Percentiles rank a stretch among this genome's conserved stretches.
phyloP scores from a whole-genome alignment of 305 asterid genomes.

The Monarda citriodora region DNA sequence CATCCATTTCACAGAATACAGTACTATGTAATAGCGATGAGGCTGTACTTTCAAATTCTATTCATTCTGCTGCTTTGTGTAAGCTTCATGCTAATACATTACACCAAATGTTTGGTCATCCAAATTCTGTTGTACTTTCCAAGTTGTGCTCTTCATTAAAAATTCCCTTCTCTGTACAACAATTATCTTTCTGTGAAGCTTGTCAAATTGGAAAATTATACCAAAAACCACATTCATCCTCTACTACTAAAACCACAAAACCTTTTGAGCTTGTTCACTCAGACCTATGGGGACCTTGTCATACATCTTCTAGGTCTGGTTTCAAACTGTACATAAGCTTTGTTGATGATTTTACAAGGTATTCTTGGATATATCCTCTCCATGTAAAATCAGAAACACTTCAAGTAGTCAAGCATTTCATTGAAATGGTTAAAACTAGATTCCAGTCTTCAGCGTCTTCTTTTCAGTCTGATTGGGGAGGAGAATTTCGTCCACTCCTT shows the following conservation, averaged over 20 bases:
- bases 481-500: too few species aligned
- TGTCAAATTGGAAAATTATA: background rate
- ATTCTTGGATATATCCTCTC: too few species aligned
- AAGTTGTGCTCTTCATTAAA: background rate
- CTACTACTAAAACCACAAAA: background rate
- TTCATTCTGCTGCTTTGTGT: too few species aligned
- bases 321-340: too few species aligned
- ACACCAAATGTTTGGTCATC: background rate
- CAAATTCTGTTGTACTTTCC: background rate
- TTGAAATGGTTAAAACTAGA: too few species aligned
- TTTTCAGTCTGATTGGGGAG: too few species aligned
- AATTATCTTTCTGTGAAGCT: background rate
- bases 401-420: too few species aligned
- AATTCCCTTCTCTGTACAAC: background rate
- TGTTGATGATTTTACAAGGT: background rate
- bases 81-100: too few species aligned
- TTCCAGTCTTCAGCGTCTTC: rapidly evolving
- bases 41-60: too few species aligned
- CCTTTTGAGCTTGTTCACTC: background rate
- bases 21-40: too few species aligned
- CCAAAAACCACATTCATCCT: background rate
- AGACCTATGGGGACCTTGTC: background rate
- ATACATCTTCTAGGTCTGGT: background rate
- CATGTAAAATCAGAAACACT: too few species aligned
- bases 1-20: too few species aligned